Evolutionary conservation across 768 basidiomycete species (phyloP).

Genomic region (Pulveroboletus sp.): DNA sequence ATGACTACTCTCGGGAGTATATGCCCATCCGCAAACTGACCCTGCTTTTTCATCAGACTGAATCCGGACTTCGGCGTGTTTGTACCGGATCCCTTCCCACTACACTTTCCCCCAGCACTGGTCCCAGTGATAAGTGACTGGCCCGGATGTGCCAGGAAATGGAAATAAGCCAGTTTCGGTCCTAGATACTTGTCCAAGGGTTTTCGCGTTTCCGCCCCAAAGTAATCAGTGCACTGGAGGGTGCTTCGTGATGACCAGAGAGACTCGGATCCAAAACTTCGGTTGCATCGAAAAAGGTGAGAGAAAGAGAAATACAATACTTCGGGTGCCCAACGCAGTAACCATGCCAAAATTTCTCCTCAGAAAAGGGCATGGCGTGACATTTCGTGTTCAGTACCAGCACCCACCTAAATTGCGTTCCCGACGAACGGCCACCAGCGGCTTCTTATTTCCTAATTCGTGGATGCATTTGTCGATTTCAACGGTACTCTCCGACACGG

Average conservation of each 20-base stretch:
- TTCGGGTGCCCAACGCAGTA: constrained; percentile 5
- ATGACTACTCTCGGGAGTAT: constrained; percentile 19
- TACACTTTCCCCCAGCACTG: not conserved
- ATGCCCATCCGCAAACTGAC: constrained; percentile 4
- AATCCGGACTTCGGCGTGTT: constrained; percentile 13
- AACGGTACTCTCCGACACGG: constrained; percentile 17
- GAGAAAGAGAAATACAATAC: constrained; percentile 1
- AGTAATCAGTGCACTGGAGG: constrained; percentile 1
- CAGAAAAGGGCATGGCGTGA: constrained; percentile 5
- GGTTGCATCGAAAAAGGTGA: not conserved
- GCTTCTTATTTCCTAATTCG: constrained; percentile 25
- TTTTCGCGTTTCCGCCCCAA: constrained; percentile 15
- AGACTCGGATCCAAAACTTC: constrained; percentile 3
- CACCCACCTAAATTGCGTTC: constrained; percentile 7
- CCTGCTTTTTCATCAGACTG: constrained; percentile 16
- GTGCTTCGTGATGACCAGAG: not conserved
- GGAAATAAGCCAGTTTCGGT: constrained; percentile 11
- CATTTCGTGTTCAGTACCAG: constrained; percentile 6
- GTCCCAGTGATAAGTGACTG: not conserved
- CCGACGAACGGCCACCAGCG: constrained; percentile 4
- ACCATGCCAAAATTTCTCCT: not conserved
- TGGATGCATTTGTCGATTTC: constrained; percentile 8
- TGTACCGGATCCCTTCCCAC: constrained; percentile 11
- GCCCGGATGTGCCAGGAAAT: constrained; percentile 3
- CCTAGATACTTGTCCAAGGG: constrained; percentile 9